phyloP scores from a whole-genome alignment of 1,284 basidiomycete species.

The Cutaneotrichosporon cutaneum region DNA sequence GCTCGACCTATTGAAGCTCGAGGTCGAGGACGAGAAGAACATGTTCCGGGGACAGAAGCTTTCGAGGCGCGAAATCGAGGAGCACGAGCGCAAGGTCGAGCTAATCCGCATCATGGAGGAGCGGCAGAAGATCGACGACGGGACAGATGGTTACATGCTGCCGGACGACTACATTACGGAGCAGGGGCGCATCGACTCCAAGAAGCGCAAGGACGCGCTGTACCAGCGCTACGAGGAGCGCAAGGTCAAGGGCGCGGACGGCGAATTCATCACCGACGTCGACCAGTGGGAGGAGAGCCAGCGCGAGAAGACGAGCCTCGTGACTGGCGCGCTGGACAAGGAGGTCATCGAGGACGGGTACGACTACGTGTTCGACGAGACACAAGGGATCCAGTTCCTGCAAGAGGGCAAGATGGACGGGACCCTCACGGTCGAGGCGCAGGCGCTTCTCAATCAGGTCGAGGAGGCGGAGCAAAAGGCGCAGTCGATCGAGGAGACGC shows the following conservation, averaged over 20 bases:
- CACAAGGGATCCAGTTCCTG: constrained; percentile 92
- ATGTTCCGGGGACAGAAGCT: constrained; percentile 79
- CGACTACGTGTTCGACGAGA: constrained; percentile 98
- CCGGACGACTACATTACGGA: constrained; percentile 98
- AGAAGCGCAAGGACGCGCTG: constrained; percentile 89
- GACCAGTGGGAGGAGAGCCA: constrained; percentile 96
- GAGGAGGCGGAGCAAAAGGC: constrained; percentile 88
- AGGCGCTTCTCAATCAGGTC: constrained; percentile 79
- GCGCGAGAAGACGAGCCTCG: constrained; percentile 82
- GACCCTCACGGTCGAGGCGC: constrained; percentile 81
- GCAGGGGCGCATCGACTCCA: constrained; percentile 96
- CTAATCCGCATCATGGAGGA: constrained; percentile 89
- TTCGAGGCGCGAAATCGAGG: constrained; percentile 75
- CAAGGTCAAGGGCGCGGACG: constrained; percentile 68
- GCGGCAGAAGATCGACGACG: constrained; percentile 87
- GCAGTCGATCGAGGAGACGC: constrained; percentile 81
- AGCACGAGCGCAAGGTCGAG: constrained; percentile 89
- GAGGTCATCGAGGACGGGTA: constrained; percentile 70
- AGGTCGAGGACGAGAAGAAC: constrained; percentile 88
- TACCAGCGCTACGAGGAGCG: constrained; percentile 92
- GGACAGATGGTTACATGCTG: constrained; percentile 87
- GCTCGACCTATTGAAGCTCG: constrained; percentile 86
- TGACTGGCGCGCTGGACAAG: constrained; percentile 85
- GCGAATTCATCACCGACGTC: constrained; percentile 90
- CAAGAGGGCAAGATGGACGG: constrained; percentile 77